Conservation (phyloP, 208 protist species). For the Leishmania tarentolae region DNA sequence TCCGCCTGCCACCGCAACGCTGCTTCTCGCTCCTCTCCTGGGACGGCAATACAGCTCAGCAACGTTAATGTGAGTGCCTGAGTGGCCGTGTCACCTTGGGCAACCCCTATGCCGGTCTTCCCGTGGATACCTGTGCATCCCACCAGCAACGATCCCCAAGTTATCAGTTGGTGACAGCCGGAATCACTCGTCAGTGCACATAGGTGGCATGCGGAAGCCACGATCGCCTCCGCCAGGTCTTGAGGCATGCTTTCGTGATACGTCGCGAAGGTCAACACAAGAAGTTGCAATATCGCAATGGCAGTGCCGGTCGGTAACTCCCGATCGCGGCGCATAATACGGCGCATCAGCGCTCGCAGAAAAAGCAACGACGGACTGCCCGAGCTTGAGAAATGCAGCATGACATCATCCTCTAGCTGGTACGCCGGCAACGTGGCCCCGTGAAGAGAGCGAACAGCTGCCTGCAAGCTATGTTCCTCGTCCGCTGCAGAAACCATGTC, state of each 20-base stretch:
- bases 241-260: neutral
- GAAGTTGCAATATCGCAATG: slow-evolving; percentile 13
- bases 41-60: neutral
- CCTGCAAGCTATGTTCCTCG: slow-evolving; percentile 1
- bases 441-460: slow-evolving; percentile 1
- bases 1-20: slow-evolving; percentile 10
- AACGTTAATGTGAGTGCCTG: slow-evolving; percentile 3
- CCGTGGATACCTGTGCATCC: neutral
- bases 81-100: neutral
- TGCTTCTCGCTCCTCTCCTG: neutral
- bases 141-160: slow-evolving; percentile 15
- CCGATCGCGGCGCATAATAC: neutral
- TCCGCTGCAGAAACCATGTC: slow-evolving; percentile 4
- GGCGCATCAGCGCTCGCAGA: neutral
- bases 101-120: neutral
- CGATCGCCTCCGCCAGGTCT: neutral
- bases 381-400: neutral
- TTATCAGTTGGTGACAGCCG: neutral
- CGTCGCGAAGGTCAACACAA: slow-evolving; percentile 3
- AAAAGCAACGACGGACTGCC: neutral
- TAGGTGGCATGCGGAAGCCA: slow-evolving; percentile 4
- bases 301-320: slow-evolving; percentile 21
- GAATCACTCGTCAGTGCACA: slow-evolving; percentile 18
- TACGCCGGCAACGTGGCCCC: neutral
- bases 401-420: neutral